Evolutionary conservation across 2,329 filamentous ascomycete species (phyloP), one percentile per base, ranked within the genome.

Genomic region (Epichloe sylvatica): DNA sequence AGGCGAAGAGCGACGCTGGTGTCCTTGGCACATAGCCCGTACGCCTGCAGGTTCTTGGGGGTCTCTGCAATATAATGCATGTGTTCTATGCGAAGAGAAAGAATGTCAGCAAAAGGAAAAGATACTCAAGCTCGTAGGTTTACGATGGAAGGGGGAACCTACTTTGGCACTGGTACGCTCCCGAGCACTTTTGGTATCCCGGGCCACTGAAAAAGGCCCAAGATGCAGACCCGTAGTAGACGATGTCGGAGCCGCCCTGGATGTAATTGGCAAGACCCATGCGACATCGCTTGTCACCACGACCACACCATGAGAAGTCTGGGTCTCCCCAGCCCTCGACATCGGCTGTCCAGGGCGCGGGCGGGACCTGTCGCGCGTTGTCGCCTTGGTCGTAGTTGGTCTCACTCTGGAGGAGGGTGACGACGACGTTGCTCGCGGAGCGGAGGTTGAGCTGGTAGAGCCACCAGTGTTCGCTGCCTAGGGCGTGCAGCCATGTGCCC

Each of bases 401-500:
- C 61, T 80, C 76, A 43, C 68, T 69, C 61, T 79, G 74, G 51
- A 75, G 67, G 59, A 77, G 56, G 13, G 68, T 69, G 13, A 74
- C 64, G 49, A 75, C 66, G 8, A 79, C 69, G 52, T 76, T 75
- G 49, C 65, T 58, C 1, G 75, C 74, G 36, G 65, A 62, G 45
- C 68, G 64, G 47, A 79, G 60, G 53, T 77, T 74, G 54, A 78
- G 72, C 61, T 80, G 75, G 63, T 80, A 81, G 45, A 80, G 61
- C 60, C 72, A 72, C 62, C 71, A 73, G 60, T 81, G 77, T 64
- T 81, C 77, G 43, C 68, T 73, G 3, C 76, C 73, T 44, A 62
- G 34, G 5, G 56, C 61, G 41, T 59, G 55, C 36, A 80, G 62
- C 77, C 76, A 80, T 21, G 70, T 74, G 2, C 72, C 71, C 6